Percentiles rank a stretch among this genome's conserved stretches.
phyloP scores from a whole-genome alignment of 352 stramenopile genomes.

The Pilasporangium apinafurcum region DNA sequence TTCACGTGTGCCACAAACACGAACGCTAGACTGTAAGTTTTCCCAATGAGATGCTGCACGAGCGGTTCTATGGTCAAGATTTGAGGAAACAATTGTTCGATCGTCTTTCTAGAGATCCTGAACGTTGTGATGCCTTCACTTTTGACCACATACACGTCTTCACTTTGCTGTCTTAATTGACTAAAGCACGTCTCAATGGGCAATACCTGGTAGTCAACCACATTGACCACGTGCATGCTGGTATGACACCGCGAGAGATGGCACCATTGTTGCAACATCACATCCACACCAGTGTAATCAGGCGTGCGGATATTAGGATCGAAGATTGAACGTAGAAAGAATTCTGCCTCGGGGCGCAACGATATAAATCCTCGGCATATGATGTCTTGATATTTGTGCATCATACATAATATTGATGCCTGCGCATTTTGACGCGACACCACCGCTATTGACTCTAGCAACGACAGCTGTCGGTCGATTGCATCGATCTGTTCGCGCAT shows the following conservation, averaged over 20 bases:
- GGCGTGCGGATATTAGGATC: constrained; percentile 18
- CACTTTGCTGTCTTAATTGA: constrained; percentile 3
- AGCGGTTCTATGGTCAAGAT: constrained; percentile 33
- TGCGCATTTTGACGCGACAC: constrained; percentile 19
- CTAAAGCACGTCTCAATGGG: constrained; percentile 8
- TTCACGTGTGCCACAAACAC: constrained; percentile 31
- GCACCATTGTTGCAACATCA: constrained; percentile 42
- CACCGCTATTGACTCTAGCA: constrained; percentile 17
- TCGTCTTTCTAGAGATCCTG: constrained; percentile 27
- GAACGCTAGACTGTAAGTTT: constrained; percentile 35
- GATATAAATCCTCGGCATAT: constrained; percentile 17
- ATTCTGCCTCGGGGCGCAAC: not conserved
- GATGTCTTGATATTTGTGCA: constrained; percentile 26
- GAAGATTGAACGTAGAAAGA: constrained; percentile 19
- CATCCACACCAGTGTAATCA: constrained; percentile 20
- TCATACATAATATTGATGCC: constrained; percentile 14
- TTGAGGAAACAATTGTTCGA: constrained; percentile 39
- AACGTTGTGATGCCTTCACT: constrained; percentile 21
- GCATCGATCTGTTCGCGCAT: constrained; percentile 7
- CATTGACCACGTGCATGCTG: constrained; percentile 12
- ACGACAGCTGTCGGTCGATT: constrained; percentile 11
- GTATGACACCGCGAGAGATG: constrained; percentile 23
- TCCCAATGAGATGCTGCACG: constrained; percentile 34
- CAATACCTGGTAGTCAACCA: constrained; percentile 9
- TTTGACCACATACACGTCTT: constrained; percentile 25